A percentile compares a stretch with the other conserved stretches of the same genome.
Evolutionary conservation across 176 grass and related monocot genomes (phyloP).

Genomic region (Musa schizocarpa): DNA sequence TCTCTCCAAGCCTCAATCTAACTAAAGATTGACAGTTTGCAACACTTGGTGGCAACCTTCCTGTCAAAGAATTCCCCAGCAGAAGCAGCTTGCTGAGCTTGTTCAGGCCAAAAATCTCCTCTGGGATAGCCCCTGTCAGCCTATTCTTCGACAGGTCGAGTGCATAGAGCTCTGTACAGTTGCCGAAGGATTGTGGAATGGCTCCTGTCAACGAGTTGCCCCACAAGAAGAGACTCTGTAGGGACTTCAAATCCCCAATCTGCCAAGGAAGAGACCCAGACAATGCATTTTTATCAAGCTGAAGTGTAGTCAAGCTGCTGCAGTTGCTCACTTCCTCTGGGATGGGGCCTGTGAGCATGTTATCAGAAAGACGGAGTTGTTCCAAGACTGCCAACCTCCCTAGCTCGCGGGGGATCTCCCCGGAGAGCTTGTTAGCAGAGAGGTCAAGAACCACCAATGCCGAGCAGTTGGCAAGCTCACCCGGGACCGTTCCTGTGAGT

Average conservation of each 20-base stretch:
- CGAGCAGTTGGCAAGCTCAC: constrained; percentile 31
- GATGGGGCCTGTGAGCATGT: constrained; percentile 16
- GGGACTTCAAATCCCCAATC: constrained; percentile 21
- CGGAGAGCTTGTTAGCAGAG: constrained; percentile 22
- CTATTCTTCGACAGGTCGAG: not conserved
- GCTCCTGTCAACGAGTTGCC: constrained; percentile 27
- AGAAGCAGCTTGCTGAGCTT: constrained; percentile 96
- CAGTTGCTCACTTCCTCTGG: constrained; percentile 36
- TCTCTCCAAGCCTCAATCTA: constrained; percentile 77
- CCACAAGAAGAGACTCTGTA: constrained; percentile 14
- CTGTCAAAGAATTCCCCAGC: constrained; percentile 70
- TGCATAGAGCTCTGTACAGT: constrained; percentile 17
- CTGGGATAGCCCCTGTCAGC: constrained; percentile 27
- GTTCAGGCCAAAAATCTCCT: constrained; percentile 48
- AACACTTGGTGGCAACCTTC: constrained; percentile 43
- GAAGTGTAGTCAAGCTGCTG: constrained; percentile 14
- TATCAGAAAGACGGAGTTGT: constrained; percentile 52
- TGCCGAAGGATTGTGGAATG: constrained; percentile 26
- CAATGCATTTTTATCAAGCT: constrained; percentile 21
- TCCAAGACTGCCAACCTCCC: constrained; percentile 50
- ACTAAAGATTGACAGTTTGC: constrained; percentile 66
- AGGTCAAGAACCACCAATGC: constrained; percentile 20
- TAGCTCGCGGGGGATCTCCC: constrained; percentile 22
- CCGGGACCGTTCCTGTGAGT: constrained; percentile 26
- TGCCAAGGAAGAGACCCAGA: constrained; percentile 25